Percentiles rank a stretch among this genome's conserved stretches.
phyloP scores from a whole-genome alignment of 495 filamentous ascomycete genomes.

The Penicillium pancosmium region DNA sequence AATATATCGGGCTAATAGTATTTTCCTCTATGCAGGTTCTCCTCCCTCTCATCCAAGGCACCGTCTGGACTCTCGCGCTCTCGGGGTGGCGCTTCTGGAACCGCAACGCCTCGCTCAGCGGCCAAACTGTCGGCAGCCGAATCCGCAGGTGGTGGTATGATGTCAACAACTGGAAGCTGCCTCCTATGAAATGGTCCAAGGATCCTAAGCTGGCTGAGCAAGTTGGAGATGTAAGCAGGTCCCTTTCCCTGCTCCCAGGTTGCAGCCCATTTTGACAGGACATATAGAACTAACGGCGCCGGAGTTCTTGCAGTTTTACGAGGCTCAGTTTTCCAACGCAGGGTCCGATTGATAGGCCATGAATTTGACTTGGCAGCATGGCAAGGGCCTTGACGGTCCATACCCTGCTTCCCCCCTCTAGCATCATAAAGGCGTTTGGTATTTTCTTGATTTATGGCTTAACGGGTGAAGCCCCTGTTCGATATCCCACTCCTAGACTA shows the following conservation, averaged over 20 bases:
- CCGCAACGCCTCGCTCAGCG: conserved; percentile 66
- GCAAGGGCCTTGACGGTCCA: conserved; percentile 2
- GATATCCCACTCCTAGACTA: conserved; percentile 24
- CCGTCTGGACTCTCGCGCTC: conserved; percentile 78
- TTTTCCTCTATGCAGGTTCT: conserved; percentile 58
- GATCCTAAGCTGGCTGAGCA: conserved; percentile 41
- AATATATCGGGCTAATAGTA: not conserved
- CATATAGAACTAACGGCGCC: conserved; percentile 31
- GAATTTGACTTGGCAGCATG: not conserved
- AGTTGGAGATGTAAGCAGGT: conserved; percentile 50
- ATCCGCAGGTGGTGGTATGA: conserved; percentile 87
- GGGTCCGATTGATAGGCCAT: conserved; percentile 32
- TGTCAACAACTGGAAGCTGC: conserved; percentile 83
- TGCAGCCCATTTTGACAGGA: not conserved
- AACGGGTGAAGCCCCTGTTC: conserved; percentile 6
- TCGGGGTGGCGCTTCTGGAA: conserved; percentile 87
- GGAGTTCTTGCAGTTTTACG: conserved; percentile 51
- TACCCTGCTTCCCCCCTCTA: conserved; percentile 20
- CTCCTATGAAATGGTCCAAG: conserved; percentile 30
- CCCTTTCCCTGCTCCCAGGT: conserved; percentile 3
- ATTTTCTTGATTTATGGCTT: conserved; percentile 7
- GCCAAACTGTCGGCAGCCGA: conserved; percentile 68
- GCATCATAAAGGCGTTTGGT: conserved; percentile 31
- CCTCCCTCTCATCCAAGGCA: conserved; percentile 80
- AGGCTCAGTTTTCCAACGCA: conserved; percentile 45